Evolutionary conservation across 768 basidiomycete species (phyloP), one percentile per base, ranked within the genome.

Genomic region (Mycena haematopus): DNA sequence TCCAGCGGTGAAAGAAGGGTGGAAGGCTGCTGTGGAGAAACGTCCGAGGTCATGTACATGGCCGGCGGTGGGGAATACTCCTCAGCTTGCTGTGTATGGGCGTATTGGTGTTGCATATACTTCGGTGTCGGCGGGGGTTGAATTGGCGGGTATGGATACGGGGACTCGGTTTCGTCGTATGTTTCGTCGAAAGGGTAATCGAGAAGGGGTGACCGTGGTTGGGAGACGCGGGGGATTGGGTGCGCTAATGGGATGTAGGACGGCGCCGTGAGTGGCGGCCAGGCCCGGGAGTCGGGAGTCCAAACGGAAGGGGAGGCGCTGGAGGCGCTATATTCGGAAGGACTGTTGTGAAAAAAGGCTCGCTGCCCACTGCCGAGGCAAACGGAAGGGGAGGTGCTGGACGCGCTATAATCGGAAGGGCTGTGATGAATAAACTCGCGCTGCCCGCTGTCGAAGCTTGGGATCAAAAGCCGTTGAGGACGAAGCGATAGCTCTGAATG

Each of bases 181-280:
- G 10, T 14, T 19, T 29, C 44, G 54, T 25, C 38, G 22, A 2
- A 31, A 29, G 54, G 22, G 14, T 51, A 17, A n/a, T 56, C 38
- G 29, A 62, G 49, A 1, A 62, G 49, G 19, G 38, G 21, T 15
- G 54, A 56, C 6, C 54, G 60, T 1, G 47, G 40, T 8, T 62
- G 40, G 0, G 38, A 44, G 15, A 27, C 8, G 27, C 54, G 53
- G 2, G 60, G 60, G 2, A 62, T 62, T 3, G 54, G 60, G 38
- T 62, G 60, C 27, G n/a, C 60, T 15, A 56, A 21, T 29, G 47
- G n/a, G 8, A 50, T n/a, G 25, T 3, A 42, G 40, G 40, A 17
- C 22, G 46, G 24, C 33, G 11, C 29, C 19, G 14, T 2, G 19
- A 13, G 29, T 6, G 19, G 40, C 40, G 17, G 19, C 19, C 38